Evolutionary conservation across 345 rosid species (phyloP), one percentile per base, ranked within the genome.

Genomic region (Euclidium syriacum): DNA sequence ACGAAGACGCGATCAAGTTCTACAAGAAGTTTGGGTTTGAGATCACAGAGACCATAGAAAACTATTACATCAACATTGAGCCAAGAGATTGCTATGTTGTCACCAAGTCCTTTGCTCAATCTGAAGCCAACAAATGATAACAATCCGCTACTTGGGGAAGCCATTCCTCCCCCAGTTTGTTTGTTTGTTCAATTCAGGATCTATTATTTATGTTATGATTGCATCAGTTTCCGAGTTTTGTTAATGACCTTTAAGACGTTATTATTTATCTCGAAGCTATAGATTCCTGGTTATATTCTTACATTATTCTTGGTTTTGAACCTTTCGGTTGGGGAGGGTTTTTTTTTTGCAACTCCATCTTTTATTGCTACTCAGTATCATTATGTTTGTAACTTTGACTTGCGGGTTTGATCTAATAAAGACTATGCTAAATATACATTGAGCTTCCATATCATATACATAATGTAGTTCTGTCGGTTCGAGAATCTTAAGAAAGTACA

Each of bases 21-120:
- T 94, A 90, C 70, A 87, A 84, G 84, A 94, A 90, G 79, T 94
- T 90, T 41, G 95, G 87, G 38, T 94, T 90, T 68, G 86, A 86
- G 58, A 83, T 94, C 73, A 84, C 89, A 6, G 95, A 84, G 16
- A 86, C 95, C 50, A 88, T 90, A 75, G 67, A 80, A 75, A 81
- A 94, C 78, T 94, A 90, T 63, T 90, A 90, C 77, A 74, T 81
- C 19, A 87, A 88, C 75, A 87, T 94, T 36, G 79, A 74, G 50
- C 97, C 99, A 0, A 92, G 90, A 6, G 95, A 90, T 62, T 90
- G 97, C 80, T 83, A 80, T 53, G 89, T 83, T 68, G 71, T 94
- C 66, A 79, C 82, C 15, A 94, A 86, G 83, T 68, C 77, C 43
- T 56, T 84, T 29, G n/a, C 77, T 36, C 80, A 73, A 33, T 65